These are phyloP conservation scores for Margaritispora aquatica DNA, from an alignment of 495 filamentous ascomycete species.

Conservation along the genomic window DNA sequence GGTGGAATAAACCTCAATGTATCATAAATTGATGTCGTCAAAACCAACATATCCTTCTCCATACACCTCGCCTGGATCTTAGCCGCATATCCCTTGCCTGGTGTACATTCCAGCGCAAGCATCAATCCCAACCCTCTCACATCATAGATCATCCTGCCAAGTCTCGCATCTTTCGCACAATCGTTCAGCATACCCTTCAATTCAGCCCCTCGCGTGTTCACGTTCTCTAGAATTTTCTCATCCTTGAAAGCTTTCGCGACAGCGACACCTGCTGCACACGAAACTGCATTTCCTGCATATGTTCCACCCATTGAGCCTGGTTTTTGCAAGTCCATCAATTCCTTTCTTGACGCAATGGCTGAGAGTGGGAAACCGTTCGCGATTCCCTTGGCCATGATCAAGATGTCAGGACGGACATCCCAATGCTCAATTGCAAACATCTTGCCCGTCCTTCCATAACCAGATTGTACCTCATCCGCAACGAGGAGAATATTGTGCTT, in stretches of 20 bases:
- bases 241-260: conserved; percentile 51
- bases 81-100: conserved; percentile 31
- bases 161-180: conserved; percentile 27
- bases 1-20: conserved; percentile 14
- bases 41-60: conserved; percentile 15
- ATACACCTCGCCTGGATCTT: conserved; percentile 12
- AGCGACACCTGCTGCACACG: conserved; percentile 51
- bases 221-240: conserved; percentile 48
- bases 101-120: conserved; percentile 52
- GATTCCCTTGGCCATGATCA: conserved; percentile 60
- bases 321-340: conserved; percentile 42
- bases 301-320: conserved; percentile 43
- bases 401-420: conserved; percentile 53
- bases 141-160: conserved; percentile 50
- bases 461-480: conserved; percentile 73
- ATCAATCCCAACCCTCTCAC: conserved; percentile 57
- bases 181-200: conserved; percentile 26
- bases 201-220: conserved; percentile 37
- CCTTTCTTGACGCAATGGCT: conserved; percentile 45
- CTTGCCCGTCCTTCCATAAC: conserved; percentile 64
- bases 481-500: conserved; percentile 60
- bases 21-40: conserved; percentile 13
- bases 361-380: conserved; percentile 55
- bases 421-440: conserved; percentile 63
- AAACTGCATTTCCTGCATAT: conserved; percentile 52